Conservation (phyloP, 2,329 filamentous ascomycete species). For the Diaporthe batatas region DNA sequence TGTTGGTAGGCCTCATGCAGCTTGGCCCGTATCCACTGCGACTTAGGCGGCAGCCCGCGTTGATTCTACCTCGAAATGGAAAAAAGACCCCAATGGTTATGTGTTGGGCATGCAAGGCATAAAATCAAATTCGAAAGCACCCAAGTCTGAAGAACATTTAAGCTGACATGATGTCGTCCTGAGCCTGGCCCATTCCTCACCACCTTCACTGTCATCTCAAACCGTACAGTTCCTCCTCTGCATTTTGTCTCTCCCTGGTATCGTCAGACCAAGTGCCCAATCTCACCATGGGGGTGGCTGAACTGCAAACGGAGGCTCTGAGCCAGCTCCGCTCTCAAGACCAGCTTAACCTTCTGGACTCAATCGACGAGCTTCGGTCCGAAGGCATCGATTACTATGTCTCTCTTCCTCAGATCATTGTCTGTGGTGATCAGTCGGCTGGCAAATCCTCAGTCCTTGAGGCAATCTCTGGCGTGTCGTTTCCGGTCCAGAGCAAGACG, state of each 20-base stretch:
- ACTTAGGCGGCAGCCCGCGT: background rate
- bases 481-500: constrained; percentile 62
- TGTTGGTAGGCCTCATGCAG: constrained; percentile 22
- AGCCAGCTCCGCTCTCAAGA: constrained; percentile 29
- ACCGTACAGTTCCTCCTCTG: too few species aligned
- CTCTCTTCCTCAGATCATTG: constrained; percentile 40
- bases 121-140: too few species aligned
- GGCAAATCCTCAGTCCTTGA: constrained; percentile 59
- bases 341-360: constrained; percentile 31
- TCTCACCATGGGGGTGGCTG: constrained; percentile 2
- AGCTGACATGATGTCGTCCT: background rate
- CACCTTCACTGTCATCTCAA: background rate
- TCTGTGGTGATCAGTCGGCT: constrained; percentile 52
- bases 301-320: constrained; percentile 24
- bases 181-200: background rate
- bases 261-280: background rate
- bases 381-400: constrained; percentile 16
- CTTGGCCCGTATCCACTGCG: background rate
- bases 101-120: constrained; percentile 7
- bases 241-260: background rate
- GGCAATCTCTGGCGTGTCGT: constrained; percentile 66
- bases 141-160: background rate
- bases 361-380: constrained; percentile 32
- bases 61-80: background rate
- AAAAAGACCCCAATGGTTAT: background rate